Evolutionary conservation across 2,329 filamentous ascomycete species (phyloP), one percentile per base, ranked within the genome.

Genomic region (Xenoacremonium recifei): DNA sequence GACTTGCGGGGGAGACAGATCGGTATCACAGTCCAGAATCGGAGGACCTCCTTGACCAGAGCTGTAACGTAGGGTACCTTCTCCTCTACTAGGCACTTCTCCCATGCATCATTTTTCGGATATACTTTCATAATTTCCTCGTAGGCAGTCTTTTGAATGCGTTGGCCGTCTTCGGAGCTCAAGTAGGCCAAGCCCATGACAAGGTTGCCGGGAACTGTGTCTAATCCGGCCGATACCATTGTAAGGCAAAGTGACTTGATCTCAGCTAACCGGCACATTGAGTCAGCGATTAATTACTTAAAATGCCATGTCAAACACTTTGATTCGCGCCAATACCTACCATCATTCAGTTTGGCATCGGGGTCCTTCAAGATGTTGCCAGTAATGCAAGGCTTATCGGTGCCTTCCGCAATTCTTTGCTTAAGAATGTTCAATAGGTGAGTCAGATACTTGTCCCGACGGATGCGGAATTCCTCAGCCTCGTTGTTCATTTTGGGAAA

Each of bases 341-440:
- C 50, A 19, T 61, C 57, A 31, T 58, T 66, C 1, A 72, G 60
- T 45, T 59, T 54, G 10, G 55, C 70, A 35, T 73, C 68, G 13
- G 68, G 65, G 43, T 66, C 53, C 35, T 61, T 85, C 27, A 87
- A 64, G 35, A 89, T 84, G 31, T 59, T 61, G 3, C 62, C 67
- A 23, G 64, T 63, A 45, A 66, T 64, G 39, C 63, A 67, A 0
- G 64, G 65, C 44, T 59, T 65, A 43, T 68, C 62, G 0, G 58
- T 65, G 5, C 63, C 63, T 2, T 60, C 58, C 2, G 57, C 58
- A 37, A 71, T 65, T 20, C 62, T 58, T 21, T 60, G 50, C 17
- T 65, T 64, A 5, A 72, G 59, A 13, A 80, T 78, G 51, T 81
- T 75, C 49, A 84, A 85, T 38, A 91, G 65, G 50, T 85, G 83